Conservation (phyloP, 371 early-diverging fungal species). For the Mortierella sp. region DNA sequence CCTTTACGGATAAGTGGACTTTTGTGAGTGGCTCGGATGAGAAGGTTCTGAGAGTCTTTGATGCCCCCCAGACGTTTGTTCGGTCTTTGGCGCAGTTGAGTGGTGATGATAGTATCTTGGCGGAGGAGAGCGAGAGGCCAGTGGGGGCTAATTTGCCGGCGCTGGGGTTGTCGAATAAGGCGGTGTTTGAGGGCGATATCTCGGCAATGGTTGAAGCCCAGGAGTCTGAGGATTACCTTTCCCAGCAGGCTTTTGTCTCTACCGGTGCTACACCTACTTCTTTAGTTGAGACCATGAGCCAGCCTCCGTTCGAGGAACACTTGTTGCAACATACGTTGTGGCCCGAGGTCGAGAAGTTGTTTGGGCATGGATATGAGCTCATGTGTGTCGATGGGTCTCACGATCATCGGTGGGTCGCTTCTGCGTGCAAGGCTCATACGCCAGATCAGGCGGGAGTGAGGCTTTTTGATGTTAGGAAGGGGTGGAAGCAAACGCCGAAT, state of each 20-base stretch:
- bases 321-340: conserved; percentile 93
- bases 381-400: conserved; percentile 81
- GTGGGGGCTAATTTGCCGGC: conserved; percentile 91
- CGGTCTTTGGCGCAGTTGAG: conserved; percentile 71
- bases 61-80: conserved; percentile 88
- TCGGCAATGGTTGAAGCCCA: conserved; percentile 62
- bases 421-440: conserved; percentile 84
- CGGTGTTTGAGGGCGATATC: conserved; percentile 75
- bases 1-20: conserved; percentile 80
- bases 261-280: conserved; percentile 69
- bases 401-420: conserved; percentile 82
- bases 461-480: conserved; percentile 74
- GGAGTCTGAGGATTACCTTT: conserved; percentile 63
- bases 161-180: conserved; percentile 96
- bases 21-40: conserved; percentile 96
- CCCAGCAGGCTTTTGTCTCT: conserved; percentile 65
- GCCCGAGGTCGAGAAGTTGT: conserved; percentile 96
- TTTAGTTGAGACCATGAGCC: conserved; percentile 65
- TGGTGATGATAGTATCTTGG: conserved; percentile 58
- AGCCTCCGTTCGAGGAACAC: conserved; percentile 92
- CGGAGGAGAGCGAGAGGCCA: conserved; percentile 70
- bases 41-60: conserved; percentile 93
- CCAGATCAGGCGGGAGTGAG: conserved; percentile 85
- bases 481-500: conserved; percentile 75
- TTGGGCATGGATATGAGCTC: conserved; percentile 96